A percentile compares a stretch with the other conserved stretches of the same genome.
Conservation (phyloP, 2,329 filamentous ascomycete genomes). For the Juglanconis oblonga region DNA sequence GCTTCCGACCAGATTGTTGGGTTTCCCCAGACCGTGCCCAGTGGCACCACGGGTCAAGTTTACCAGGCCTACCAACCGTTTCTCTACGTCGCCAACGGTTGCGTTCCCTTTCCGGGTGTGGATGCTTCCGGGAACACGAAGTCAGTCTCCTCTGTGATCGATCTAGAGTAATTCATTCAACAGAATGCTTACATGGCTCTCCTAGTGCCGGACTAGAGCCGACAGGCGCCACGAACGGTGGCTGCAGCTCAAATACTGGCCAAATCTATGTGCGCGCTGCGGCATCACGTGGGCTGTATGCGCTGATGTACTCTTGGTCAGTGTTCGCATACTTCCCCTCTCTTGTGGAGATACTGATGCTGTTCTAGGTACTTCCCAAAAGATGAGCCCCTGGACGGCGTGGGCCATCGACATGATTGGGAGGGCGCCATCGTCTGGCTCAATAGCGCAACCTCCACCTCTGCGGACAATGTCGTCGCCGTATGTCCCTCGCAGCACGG, state of each 20-base stretch:
- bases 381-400: constrained; percentile 34
- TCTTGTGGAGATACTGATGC: not conserved
- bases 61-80: constrained; percentile 56
- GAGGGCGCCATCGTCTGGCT: constrained; percentile 33
- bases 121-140: constrained; percentile 54
- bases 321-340: not conserved
- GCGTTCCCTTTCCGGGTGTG: constrained; percentile 61
- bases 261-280: constrained; percentile 36
- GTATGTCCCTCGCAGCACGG: constrained; percentile 37
- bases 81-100: constrained; percentile 55
- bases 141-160: constrained; percentile 33
- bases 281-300: constrained; percentile 27
- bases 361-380: constrained; percentile 41
- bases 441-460: constrained; percentile 23
- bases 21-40: constrained; percentile 51
- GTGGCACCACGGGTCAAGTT: constrained; percentile 40
- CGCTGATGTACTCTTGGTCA: constrained; percentile 37
- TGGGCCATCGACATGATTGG: constrained; percentile 39
- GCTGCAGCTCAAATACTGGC: constrained; percentile 31
- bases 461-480: constrained; percentile 31
- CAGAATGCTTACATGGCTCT: not conserved
- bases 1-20: constrained; percentile 41
- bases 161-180: not conserved
- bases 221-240: constrained; percentile 27
- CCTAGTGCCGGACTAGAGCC: constrained; percentile 32